Evolutionary conservation across 1,284 basidiomycete genomes (phyloP).

Genomic region (Macrocybe sp.): DNA sequence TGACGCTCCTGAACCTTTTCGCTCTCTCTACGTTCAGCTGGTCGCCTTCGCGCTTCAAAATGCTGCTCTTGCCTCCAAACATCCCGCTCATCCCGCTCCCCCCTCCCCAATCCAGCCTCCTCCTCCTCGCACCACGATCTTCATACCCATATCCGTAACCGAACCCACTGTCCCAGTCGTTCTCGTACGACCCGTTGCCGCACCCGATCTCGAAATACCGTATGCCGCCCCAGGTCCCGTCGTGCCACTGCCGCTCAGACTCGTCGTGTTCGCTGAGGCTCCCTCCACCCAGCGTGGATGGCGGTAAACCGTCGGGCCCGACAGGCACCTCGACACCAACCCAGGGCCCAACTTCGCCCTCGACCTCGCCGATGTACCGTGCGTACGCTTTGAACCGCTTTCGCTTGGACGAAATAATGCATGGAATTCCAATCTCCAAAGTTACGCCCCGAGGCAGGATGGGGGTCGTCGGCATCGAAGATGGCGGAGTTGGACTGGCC

Average conservation of each 20-base stretch:
- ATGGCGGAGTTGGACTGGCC: slow-evolving; percentile 8
- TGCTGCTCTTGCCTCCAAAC: slow-evolving; percentile 21
- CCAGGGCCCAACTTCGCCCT: slow-evolving; percentile 80
- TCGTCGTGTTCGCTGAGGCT: slow-evolving; percentile 38
- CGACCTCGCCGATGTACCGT: slow-evolving; percentile 82
- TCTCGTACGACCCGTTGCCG: slow-evolving; percentile 21
- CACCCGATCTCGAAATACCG: slow-evolving; percentile 74
- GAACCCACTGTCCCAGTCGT: slow-evolving; percentile 48
- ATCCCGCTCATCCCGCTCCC: slow-evolving; percentile 30
- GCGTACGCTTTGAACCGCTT: slow-evolving; percentile 84
- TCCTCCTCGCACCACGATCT: slow-evolving; percentile 37
- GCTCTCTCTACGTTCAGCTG: slow-evolving; percentile 51
- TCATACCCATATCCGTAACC: slow-evolving; percentile 29
- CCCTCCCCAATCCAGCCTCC: slow-evolving; percentile 46
- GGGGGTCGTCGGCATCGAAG: slow-evolving; percentile 12
- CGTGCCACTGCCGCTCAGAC: slow-evolving; percentile 59
- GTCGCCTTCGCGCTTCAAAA: slow-evolving; percentile 62
- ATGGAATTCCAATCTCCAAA: slow-evolving; percentile 86
- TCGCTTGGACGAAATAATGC: slow-evolving; percentile 81
- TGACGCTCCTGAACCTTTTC: slow-evolving; percentile 67
- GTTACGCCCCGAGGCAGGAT: slow-evolving; percentile 56
- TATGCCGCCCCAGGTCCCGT: slow-evolving; percentile 75
- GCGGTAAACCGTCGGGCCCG: slow-evolving; percentile 13
- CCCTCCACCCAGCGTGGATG: slow-evolving; percentile 10
- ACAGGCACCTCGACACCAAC: slow-evolving; percentile 88